Evolutionary conservation across 106 monocot genomes (phyloP).

Genomic region (Allium sativum): DNA sequence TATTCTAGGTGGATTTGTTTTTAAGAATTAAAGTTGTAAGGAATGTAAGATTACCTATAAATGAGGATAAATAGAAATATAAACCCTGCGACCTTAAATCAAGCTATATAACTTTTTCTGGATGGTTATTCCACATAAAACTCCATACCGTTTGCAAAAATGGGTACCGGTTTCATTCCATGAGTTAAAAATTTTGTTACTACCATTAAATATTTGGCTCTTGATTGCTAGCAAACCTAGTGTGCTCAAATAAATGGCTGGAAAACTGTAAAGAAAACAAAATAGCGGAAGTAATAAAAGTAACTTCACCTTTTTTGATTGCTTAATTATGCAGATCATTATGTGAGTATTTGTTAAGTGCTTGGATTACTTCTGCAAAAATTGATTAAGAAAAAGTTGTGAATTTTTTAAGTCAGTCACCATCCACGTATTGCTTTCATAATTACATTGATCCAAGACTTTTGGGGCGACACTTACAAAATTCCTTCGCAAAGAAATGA

Average conservation of each 20-base stretch:
- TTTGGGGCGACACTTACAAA: no score
- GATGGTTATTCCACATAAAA: conserved; percentile 1
- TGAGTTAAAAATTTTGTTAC: neutral
- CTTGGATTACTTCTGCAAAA: no score
- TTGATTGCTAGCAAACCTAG: neutral
- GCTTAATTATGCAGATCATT: no score
- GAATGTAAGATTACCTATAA: conserved; percentile 26
- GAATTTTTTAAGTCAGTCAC: no score
- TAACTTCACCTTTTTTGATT: no score
- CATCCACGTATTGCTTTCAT: no score
- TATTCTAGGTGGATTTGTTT: conserved; percentile 21
- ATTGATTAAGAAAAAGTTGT: no score
- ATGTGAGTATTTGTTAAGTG: no score
- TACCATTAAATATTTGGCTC: neutral
- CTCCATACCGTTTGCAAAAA: conserved; percentile 1
- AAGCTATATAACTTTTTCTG: conserved; percentile 10
- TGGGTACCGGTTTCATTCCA: neutral
- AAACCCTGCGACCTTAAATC: conserved; percentile 15
- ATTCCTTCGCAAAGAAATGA: no score
- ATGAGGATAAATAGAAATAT: conserved; percentile 21
- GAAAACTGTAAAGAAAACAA: no score
- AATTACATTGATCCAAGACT: no score
- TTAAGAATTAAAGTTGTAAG: conserved; percentile 16
- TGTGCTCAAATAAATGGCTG: neutral
- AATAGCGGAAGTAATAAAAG: no score